Base-by-base conservation (phyloP, 2,329 filamentous ascomycete genomes). In the Dothideomycetes sp. region DNA sequence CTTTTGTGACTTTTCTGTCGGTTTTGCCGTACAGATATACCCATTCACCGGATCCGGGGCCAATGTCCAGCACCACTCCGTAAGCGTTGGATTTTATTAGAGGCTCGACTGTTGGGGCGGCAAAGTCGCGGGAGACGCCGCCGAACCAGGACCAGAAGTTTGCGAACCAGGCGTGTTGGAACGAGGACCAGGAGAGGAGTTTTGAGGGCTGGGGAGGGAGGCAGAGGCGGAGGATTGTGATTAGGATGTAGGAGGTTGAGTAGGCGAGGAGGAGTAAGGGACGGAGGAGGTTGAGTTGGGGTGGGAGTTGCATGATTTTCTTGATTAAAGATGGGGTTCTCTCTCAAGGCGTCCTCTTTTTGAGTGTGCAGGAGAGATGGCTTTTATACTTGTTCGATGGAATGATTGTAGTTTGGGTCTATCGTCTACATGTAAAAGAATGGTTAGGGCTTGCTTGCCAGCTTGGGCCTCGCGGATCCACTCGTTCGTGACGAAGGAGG, bases 11-110 rank as follows among this genome's bases (percentile, higher is more conserved):
- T 13, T 49, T 41, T n/a, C 49, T 36, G 9, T 47, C 43, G 18
- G 58, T 59, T 3, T 51, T 46, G 0, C 53, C 50, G 44, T 78
- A 75, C 13, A 78, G 56, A 24, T 70, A 64, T 4, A 75, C 68
- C 76, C 76, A 81, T 55, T 76, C 64, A 3, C 78, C 78, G 2
- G 60, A 67, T 3, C 74, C 79, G 1, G 78, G 70, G 3, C 78
- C 78, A 40, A 82, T 67, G 58, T 83, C 79, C 30, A 81, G 55
- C 4, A 78, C 70, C 2, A 69, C 62, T 3, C 77, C 75, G 1
- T 53, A 51, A 7, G 76, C 59, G 3, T 65, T 65, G 9, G 37
- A 3, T 43, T 73, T 64, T 2, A 80, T 64, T 2, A 80, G 60
- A 0, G 77, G 73, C 8, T 71, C 53, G 3, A 81, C 71, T 19